A percentile compares a stretch with the other conserved stretches of the same genome.
Evolutionary conservation across 2,329 filamentous ascomycete genomes (phyloP).

Genomic region (Zymoseptoria brevis): DNA sequence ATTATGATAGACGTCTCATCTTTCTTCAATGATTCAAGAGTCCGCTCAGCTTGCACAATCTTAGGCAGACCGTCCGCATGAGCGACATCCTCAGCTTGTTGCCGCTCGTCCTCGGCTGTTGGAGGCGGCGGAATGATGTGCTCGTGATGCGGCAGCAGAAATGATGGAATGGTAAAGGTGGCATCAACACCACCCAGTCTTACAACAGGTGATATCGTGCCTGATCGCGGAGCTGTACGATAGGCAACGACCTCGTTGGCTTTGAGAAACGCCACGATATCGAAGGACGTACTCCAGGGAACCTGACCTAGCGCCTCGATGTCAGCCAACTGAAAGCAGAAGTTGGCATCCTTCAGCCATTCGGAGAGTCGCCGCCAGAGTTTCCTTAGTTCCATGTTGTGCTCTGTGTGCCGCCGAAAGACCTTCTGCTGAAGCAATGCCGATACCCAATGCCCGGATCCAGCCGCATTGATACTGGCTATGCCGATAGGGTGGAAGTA

Average conservation of each 20-base stretch:
- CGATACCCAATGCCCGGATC: slow-evolving; percentile 45
- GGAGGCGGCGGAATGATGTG: slow-evolving; percentile 42
- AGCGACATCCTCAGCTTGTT: slow-evolving; percentile 33
- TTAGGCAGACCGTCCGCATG: slow-evolving; percentile 40
- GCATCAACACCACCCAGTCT: slow-evolving; percentile 46
- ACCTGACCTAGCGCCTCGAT: slow-evolving; percentile 42
- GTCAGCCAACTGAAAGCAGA: slow-evolving; percentile 42
- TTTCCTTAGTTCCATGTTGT: slow-evolving; percentile 38
- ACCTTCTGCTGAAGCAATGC: slow-evolving; percentile 41
- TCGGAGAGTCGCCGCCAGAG: slow-evolving; percentile 41
- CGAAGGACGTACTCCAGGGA: slow-evolving; percentile 41
- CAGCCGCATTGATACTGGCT: slow-evolving; percentile 43
- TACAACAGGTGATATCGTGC: slow-evolving; percentile 42
- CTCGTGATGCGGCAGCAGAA: slow-evolving; percentile 48
- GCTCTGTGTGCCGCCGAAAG: slow-evolving; percentile 42
- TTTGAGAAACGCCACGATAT: slow-evolving; percentile 41
- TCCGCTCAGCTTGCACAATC: slow-evolving; percentile 33
- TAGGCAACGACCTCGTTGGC: slow-evolving; percentile 45
- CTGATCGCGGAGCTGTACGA: slow-evolving; percentile 37
- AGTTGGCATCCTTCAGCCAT: slow-evolving; percentile 48
- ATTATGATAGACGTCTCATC: slow-evolving; percentile 45
- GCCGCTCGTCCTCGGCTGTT: slow-evolving; percentile 27
- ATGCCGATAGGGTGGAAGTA: slow-evolving; percentile 48
- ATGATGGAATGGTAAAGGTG: slow-evolving; percentile 41
- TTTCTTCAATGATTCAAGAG: slow-evolving; percentile 35